A percentile compares a stretch with the other conserved stretches of the same genome.
Evolutionary conservation across 2,329 filamentous ascomycete genomes (phyloP).

Genomic region (Grosmannia serpens): DNA sequence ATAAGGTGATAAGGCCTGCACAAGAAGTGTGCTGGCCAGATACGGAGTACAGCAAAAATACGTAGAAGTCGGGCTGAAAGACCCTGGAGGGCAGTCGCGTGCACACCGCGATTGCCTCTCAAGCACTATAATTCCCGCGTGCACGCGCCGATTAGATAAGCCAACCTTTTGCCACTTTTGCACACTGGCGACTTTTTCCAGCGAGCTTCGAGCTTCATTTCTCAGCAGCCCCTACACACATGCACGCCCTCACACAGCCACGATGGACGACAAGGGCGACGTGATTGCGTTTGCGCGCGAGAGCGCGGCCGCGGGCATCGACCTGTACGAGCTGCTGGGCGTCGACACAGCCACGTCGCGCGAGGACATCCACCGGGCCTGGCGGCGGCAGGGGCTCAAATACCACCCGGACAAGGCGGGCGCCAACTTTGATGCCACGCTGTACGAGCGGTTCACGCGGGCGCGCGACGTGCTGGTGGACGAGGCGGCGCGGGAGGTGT

Average conservation of each 20-base stretch:
- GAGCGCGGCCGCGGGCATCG: conserved; percentile 49
- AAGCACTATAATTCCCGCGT: not conserved
- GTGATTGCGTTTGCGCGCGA: conserved; percentile 42
- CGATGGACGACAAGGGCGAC: conserved; percentile 27
- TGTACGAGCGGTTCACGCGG: conserved; percentile 76
- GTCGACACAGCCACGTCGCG: conserved; percentile 53
- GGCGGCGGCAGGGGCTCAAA: conserved; percentile 67
- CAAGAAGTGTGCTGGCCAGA: not conserved
- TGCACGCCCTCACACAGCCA: not conserved
- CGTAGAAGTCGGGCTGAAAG: too few species aligned
- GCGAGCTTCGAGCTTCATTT: too few species aligned
- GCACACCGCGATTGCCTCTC: too few species aligned
- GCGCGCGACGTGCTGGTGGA: conserved; percentile 78
- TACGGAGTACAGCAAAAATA: too few species aligned
- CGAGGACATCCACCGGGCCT: conserved; percentile 70
- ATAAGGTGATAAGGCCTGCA: not conserved
- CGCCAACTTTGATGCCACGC: conserved; percentile 60
- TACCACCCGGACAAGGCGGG: conserved; percentile 90
- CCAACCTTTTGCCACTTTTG: not conserved
- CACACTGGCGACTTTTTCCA: not conserved
- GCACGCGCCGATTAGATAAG: conserved; percentile 4
- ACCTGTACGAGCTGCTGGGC: conserved; percentile 69
- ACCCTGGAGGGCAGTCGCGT: too few species aligned
- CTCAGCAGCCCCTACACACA: too few species aligned
- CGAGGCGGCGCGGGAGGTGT: conserved; percentile 56